Base-by-base conservation (phyloP, 106 monocot genomes). In the Narthecium ossifragum region DNA sequence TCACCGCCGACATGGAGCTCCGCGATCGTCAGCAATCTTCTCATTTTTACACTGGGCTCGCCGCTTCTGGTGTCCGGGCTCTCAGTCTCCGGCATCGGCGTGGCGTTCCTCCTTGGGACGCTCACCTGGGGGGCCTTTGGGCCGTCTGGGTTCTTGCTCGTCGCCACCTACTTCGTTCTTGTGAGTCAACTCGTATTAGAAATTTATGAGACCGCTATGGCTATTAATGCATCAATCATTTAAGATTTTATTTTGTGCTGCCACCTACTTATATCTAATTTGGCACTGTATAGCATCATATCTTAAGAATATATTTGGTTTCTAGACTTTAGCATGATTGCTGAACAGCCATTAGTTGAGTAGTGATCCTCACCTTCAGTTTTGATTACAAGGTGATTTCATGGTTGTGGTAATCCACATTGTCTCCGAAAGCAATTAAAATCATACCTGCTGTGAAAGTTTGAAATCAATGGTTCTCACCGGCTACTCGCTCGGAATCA, bases 81-180 rank as follows among this genome's bases (percentile, higher is more conserved):
- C 27, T 78, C 86, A 17, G 59, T 57, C 17, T 63, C 77, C 2
- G 92, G 91, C 40, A 67, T 87, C 40, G 92, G 51, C 17, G 73
- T 80, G 2, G 83, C 86, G 11, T 80, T 83, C 54, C 25, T 87
- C 58, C 66, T 92, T 9, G 92, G 86, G 11, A 69, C 76, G 26
- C 57, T 92, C 41, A 86, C 80, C 8, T 92, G 86, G 92, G 61
- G 83, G 26, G 86, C 92, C 28, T 92, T 92, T 28, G 83, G 79
- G 1, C 20, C 41, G 1, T 20, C 83, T 0, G 86, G 86, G 0
- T 86, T 86, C 68, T 59, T 92, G 26, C 75, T 92, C n/a, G 92
- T 92, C 14, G 77, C 78, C 5, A 14, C 79, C 32, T 92, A 87
- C 62, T 92, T 92, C 48, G 64, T 87, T 51, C 22, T 80, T 12